Evolutionary conservation across 2,329 filamentous ascomycete species (phyloP), one percentile per base, ranked within the genome.

Genomic region (Apiospora malaysiana): DNA sequence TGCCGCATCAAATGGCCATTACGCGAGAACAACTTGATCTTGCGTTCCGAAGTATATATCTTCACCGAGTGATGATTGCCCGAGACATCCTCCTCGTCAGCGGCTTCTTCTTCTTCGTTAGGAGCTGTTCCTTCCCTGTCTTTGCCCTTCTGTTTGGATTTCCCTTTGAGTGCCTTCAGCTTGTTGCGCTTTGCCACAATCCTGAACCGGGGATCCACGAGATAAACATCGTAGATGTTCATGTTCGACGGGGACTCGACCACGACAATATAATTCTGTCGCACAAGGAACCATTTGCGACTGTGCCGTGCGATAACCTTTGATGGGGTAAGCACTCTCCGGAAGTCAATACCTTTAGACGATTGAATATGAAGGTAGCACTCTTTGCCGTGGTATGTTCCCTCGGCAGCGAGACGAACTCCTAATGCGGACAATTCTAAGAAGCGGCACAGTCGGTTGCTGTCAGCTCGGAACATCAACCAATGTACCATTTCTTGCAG

Each of bases 191-290:
- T 94, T 70, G 93, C 90, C 73, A 94, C 91, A 68, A 98, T 91
- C 69, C 89, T 87, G 82, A 99, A 99, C 76, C 93, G 92, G 1
- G 93, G 88, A 79, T 99, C 96, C 37, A 98, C 93, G n/a, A 99
- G 87, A 81, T 98, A 98, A 27, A 99, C 96, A 82, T 99, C 97
- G 80, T 97, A 98, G 45, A 98, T 97, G 77, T 97, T 95, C 93
- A 98, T 97, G 76, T 97, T 97, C 80, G 98, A 95, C 0, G 96
- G 96, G 0, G 96, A 98, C 79, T 98, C 95, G n/a, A 98, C 95
- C 76, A 95, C 98, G 63, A 97, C 95, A 72, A 99, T 92, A 78
- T 99, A 99, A 83, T 94, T 98, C 81, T 98, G 95, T 68, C 96
- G 88, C n/a, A 99, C 94, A 25, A 98, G 86, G 79, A 99, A 99